Conservation (phyloP, 1,284 basidiomycete genomes). For the Papiliotrema flavescens region DNA sequence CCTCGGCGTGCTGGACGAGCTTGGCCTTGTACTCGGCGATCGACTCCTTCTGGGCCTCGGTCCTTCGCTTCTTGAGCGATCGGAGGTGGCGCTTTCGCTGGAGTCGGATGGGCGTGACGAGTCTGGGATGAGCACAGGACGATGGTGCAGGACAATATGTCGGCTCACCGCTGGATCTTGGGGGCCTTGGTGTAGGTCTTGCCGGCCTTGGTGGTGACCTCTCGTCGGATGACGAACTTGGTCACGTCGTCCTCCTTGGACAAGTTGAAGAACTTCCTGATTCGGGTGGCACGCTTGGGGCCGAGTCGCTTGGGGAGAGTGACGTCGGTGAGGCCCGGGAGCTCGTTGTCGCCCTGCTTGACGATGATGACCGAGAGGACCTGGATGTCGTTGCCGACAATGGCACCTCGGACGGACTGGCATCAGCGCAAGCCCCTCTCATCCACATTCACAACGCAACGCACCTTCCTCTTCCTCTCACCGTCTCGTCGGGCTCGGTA, state of each 20-base stretch:
- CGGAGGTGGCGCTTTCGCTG: constrained; percentile 94
- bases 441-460: neutral
- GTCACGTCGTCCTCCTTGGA: constrained; percentile 97
- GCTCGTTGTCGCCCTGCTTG: constrained; percentile 92
- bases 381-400: constrained; percentile 93
- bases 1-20: constrained; percentile 83
- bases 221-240: constrained; percentile 81
- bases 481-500: constrained; percentile 89
- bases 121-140: constrained; percentile 50
- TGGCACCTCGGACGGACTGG: constrained; percentile 80
- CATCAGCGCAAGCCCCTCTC: neutral
- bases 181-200: constrained; percentile 98
- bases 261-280: constrained; percentile 97
- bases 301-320: constrained; percentile 94
- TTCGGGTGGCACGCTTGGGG: constrained; percentile 75
- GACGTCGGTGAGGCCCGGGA: constrained; percentile 88
- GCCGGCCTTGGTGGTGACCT: constrained; percentile 92
- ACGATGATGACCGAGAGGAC: constrained; percentile 92
- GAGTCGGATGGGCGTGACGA: constrained; percentile 90
- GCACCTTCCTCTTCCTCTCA: constrained; percentile 90
- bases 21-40: constrained; percentile 87
- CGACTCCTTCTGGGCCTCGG: constrained; percentile 91
- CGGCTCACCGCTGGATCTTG: constrained; percentile 44
- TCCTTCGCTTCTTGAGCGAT: constrained; percentile 81
- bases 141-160: neutral